A percentile compares a stretch with the other conserved stretches of the same genome.
Conservation (phyloP, 1,284 basidiomycete genomes). For the Papiliotrema flavescens region DNA sequence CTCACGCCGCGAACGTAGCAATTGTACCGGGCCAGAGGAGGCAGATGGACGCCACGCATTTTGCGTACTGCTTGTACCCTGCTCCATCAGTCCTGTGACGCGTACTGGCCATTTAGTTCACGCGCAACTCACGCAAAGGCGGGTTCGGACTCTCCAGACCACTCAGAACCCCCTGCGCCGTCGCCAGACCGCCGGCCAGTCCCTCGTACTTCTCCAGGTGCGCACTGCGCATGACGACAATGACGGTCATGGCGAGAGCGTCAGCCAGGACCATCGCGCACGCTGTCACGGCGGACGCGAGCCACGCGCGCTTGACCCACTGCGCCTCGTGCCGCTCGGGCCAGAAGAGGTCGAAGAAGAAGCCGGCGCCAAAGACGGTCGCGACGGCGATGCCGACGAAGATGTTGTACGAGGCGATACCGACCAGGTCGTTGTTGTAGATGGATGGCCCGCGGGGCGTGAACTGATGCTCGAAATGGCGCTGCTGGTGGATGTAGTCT, state of each 20-base stretch:
- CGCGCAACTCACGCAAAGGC: neutral
- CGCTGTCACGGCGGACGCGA: neutral
- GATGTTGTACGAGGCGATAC: conserved; percentile 4
- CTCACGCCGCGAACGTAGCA: neutral
- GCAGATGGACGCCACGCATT: neutral
- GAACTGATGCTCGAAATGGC: neutral
- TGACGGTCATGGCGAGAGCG: conserved; percentile 1
- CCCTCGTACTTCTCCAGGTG: neutral
- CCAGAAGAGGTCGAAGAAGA: conserved; percentile 6
- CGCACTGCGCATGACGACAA: neutral
- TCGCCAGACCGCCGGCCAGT: neutral
- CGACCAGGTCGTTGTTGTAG: conserved; percentile 3
- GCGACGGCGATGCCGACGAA: conserved; percentile 6
- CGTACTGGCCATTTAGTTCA: too few species aligned
- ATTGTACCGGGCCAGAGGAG: neutral
- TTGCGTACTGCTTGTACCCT: neutral
- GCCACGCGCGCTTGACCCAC: conserved; percentile 4
- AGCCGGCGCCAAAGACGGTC: conserved; percentile 2
- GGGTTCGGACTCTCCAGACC: neutral
- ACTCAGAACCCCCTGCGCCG: neutral
- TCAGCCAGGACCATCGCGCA: conserved; percentile 1
- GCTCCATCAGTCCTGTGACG: too few species aligned
- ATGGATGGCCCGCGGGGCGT: conserved; percentile 1
- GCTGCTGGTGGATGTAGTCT: conserved; percentile 2
- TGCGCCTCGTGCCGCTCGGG: neutral